Conservation (phyloP, 805 yeast species). For the Saccharomyces eubayanus region DNA sequence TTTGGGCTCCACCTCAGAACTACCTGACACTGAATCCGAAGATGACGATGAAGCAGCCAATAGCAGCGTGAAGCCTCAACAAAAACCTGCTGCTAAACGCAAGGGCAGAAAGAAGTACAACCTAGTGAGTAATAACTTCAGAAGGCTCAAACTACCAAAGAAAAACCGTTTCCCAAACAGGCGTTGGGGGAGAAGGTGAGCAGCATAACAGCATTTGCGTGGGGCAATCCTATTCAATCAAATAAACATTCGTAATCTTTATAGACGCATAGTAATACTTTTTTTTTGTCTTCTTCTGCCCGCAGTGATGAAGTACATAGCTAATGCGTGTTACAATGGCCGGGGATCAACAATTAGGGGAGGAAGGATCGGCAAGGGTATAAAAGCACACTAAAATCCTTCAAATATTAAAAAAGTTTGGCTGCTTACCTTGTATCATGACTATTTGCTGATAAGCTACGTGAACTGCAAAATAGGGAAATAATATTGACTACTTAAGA, state of each 20-base stretch:
- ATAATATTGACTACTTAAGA: background rate
- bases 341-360: background rate
- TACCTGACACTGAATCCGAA: background rate
- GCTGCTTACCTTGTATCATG: background rate
- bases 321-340: background rate
- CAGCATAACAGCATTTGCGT: background rate
- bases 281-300: too few relatives aligned
- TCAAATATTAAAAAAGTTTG: background rate
- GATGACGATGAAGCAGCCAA: background rate
- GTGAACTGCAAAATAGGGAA: background rate
- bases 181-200: slow-evolving; percentile 31
- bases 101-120: slow-evolving; percentile 25
- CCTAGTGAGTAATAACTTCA: slow-evolving; percentile 41
- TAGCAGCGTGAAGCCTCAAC: slow-evolving; percentile 7
- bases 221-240: background rate
- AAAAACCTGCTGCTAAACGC: slow-evolving; percentile 6
- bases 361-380: background rate
- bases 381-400: background rate
- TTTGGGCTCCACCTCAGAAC: slow-evolving; percentile 4
- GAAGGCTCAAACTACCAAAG: slow-evolving; percentile 44
- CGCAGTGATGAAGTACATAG: too few relatives aligned
- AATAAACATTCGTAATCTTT: background rate
- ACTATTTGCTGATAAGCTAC: too few relatives aligned
- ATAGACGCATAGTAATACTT: background rate
- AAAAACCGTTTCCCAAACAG: slow-evolving; percentile 36